Evolutionary conservation across 179 eudicot species (phyloP), one percentile per base, ranked within the genome.

Genomic region (Amaranthus tricolor): DNA sequence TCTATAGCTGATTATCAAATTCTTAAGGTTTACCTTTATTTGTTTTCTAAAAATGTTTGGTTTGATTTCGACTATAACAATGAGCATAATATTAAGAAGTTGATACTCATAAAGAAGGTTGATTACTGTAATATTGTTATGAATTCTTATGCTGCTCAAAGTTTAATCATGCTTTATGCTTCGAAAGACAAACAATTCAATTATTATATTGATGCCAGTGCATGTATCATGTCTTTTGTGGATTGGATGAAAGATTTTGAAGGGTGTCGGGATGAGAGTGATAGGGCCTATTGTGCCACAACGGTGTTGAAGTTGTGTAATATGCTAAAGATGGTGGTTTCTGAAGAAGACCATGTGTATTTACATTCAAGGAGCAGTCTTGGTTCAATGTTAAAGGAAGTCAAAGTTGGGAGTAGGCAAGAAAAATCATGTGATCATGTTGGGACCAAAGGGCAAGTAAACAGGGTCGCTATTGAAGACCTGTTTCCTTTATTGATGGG

Each of bases 251-350:
- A 76, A 51, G 67, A 47, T 43, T 51, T 73, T 9, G 58, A 44
- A 6, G 84, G 82, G 70, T 73, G 54, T 4, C 19, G 47, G 20
- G 14, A 15, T 0, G 72, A 77, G 9, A 16, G n/a, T 0, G 72
- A 77, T 7, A 74, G 71, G 71, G 72, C 70, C 1, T 80, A 73
- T 48, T 88, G 79, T 71, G 89, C 88, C 13, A 82, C 79, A 6
- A 73, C 86, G 65, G 72, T 92, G 50, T 82, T 92, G 84, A 92
- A 89, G 68, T 88, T 94, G 58, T 94, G 98, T 82, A 85, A 77
- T 76, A 61, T 90, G 76, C 86, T 94, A 14, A 77, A 70, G 69
- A 70, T 62, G 66, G 57, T 77, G 19, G 82, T 31, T 5, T n/a
- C 82, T 0, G 75, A 10, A 49, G 86, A 83, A 61, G 88, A 90